A percentile compares a stretch with the other conserved stretches of the same genome.
These are phyloP conservation scores for Penicillium bialowiezense DNA, from an alignment of 495 filamentous ascomycete species.

Conservation along the genomic window DNA sequence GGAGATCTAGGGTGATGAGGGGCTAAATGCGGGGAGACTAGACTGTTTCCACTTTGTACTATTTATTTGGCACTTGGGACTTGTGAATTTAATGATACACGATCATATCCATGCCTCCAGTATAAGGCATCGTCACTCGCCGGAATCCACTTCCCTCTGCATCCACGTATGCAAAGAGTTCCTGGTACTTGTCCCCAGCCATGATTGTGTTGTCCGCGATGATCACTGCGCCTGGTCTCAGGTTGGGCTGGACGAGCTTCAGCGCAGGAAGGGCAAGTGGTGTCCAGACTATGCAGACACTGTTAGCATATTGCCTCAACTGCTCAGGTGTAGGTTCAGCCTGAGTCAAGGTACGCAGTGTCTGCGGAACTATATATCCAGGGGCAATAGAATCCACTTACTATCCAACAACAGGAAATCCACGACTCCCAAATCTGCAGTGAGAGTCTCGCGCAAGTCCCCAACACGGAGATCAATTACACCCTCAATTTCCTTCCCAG, in stretches of 20 bases:
- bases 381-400: conserved; percentile 23
- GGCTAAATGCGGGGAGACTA: neutral
- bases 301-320: conserved; percentile 3
- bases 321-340: too few species aligned
- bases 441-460: conserved; percentile 52
- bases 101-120: conserved; percentile 24
- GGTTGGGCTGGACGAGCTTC: conserved; percentile 41
- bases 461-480: conserved; percentile 55
- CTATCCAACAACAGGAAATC: conserved; percentile 58
- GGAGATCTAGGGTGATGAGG: neutral
- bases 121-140: conserved; percentile 20
- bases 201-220: conserved; percentile 47
- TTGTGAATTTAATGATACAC: conserved; percentile 12
- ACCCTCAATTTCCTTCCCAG: conserved; percentile 38
- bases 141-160: conserved; percentile 15
- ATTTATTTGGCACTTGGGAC: too few species aligned
- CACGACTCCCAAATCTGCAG: conserved; percentile 38
- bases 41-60: neutral
- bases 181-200: conserved; percentile 30
- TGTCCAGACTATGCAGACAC: conserved; percentile 49
- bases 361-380: neutral
- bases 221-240: conserved; percentile 48
- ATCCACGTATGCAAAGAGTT: conserved; percentile 32
- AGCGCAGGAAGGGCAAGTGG: conserved; percentile 49
- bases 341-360: neutral